phyloP scores from a whole-genome alignment of 2,329 filamentous ascomycete genomes.

The Penicillium sp. region DNA sequence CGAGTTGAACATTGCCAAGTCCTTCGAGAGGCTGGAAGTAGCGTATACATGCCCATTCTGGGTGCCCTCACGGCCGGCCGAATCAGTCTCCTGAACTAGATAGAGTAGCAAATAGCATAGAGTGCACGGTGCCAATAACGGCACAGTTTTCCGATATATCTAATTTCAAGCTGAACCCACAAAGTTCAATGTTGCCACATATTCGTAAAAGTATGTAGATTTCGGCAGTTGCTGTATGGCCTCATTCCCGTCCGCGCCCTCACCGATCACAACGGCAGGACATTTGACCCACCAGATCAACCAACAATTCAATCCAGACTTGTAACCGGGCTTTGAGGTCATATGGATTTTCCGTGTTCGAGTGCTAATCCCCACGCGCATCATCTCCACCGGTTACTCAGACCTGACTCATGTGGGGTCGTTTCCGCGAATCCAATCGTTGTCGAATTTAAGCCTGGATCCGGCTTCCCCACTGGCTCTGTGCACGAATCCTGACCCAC shows the following conservation, averaged over 20 bases:
- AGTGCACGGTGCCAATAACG: neutral
- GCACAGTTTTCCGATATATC: neutral
- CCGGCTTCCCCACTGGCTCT: slow-evolving; percentile 1
- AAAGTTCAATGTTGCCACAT: neutral
- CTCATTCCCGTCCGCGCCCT: slow-evolving; percentile 2
- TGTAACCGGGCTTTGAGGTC: neutral
- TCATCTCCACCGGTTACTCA: slow-evolving; percentile 27
- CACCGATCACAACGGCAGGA: neutral
- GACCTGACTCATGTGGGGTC: slow-evolving; percentile 36
- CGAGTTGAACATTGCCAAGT: slow-evolving; percentile 31
- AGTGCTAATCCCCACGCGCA: neutral
- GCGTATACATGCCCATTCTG: slow-evolving; percentile 32
- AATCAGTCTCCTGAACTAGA: slow-evolving; percentile 44
- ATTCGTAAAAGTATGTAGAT: neutral
- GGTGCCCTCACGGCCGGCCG: slow-evolving; percentile 40
- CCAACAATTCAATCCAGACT: neutral
- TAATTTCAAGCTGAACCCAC: neutral
- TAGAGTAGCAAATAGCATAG: neutral
- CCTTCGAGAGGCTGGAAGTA: slow-evolving; percentile 30
- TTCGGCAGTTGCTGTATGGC: slow-evolving; percentile 12
- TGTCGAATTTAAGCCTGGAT: slow-evolving; percentile 2
- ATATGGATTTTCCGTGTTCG: neutral
- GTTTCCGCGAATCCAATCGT: neutral
- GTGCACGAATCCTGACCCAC: neutral
- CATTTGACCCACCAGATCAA: neutral